Conservation (phyloP, 148 eudicot species). For the Rhododendron molle region DNA sequence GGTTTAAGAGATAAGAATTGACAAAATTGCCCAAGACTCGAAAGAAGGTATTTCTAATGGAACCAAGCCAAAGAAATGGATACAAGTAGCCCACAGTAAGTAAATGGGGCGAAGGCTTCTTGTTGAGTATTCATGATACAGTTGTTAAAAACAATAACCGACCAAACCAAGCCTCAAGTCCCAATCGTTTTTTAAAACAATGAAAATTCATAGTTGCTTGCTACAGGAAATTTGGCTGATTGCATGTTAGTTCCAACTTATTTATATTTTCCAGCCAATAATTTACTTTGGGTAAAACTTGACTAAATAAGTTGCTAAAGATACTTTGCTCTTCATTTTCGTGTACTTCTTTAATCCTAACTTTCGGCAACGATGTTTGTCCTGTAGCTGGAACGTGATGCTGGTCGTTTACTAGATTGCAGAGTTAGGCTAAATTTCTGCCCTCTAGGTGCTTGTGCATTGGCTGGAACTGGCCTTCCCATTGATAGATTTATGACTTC, state of each 20-base stretch:
- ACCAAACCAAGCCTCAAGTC: neutral
- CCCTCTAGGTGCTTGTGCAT: constrained; percentile 97
- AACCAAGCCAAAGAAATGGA: neutral
- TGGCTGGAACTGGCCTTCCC: constrained; percentile 98
- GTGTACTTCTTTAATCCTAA: neutral
- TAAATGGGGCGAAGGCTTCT: neutral
- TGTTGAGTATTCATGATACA: neutral
- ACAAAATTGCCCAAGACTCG: neutral
- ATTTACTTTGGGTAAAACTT: neutral
- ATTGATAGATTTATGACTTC: constrained; percentile 97
- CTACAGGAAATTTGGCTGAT: neutral
- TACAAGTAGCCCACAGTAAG: neutral
- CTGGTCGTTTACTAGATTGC: constrained; percentile 83
- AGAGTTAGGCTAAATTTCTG: constrained; percentile 79
- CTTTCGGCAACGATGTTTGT: constrained; percentile 1
- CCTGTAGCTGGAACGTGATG: constrained; percentile 92
- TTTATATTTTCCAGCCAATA: neutral
- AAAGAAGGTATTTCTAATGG: neutral
- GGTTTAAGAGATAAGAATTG: neutral
- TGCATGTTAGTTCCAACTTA: neutral
- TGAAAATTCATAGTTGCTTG: neutral
- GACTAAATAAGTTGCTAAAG: neutral
- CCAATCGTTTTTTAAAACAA: neutral
- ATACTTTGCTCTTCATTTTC: neutral
- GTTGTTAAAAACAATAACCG: neutral